Evolutionary conservation across 163 green algal genomes (phyloP), one percentile per base, ranked within the genome.

Genomic region (Scenedesmus sp.): DNA sequence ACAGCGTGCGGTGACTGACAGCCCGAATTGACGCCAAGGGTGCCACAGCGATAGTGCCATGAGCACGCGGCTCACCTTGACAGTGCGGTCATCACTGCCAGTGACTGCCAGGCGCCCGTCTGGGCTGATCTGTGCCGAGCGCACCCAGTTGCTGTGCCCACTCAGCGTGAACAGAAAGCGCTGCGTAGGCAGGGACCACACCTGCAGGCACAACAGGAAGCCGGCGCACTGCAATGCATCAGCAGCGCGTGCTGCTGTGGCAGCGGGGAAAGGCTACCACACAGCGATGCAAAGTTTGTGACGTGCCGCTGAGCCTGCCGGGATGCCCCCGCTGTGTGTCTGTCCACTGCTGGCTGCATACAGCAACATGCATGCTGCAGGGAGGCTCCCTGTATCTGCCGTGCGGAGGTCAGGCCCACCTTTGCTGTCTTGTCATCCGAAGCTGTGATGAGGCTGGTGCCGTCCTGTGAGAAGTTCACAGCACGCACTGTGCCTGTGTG

Each of bases 341-440:
- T 76, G 9, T 73, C 15, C 13, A 65, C 53, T 26, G 53, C 2
- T 16, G 53, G 53, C 53, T 73, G 61, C 24, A 37, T n/a, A 2
- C 56, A n/a, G n/a, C 56, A 33, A 1, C n/a, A n/a, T 10, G 56
- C 20, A 70, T 70, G 56, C 22, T n/a, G 9, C 51, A 61, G 13
- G 9, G 51, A 70, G 20, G 56, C 22, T 70, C 56, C 10, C 46
- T 70, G 20, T 3, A 33, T 20, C n/a, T 70, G 20, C 56, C 56
- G 30, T 20, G 20, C 2, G 22, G 10, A 20, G 10, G 56, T 30
- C 65, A 76, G 30, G 22, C 43, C 2, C 44, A 96, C 95, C 96
- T 99, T 99, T 79, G 98, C 90, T 9, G 95, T 98, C 91, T 99
- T 99, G 93, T 99, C 97, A 91, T 99, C 97, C 22, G 95, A 95